A percentile compares a stretch with the other conserved stretches of the same genome.
phyloP scores from a whole-genome alignment of 352 stramenopile genomes.

The Peronospora destructor region DNA sequence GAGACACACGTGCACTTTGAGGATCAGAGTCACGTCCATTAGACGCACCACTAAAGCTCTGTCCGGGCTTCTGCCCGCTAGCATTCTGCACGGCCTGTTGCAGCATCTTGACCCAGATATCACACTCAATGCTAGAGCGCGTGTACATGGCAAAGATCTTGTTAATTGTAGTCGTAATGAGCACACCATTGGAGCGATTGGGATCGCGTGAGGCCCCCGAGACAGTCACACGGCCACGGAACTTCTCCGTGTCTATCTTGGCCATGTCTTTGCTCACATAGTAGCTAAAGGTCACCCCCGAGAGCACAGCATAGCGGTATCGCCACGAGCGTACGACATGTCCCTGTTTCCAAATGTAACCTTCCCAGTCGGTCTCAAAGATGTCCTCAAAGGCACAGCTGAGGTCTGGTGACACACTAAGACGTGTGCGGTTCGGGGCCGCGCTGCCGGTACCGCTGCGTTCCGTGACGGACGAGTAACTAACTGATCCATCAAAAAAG shows the following conservation, averaged over 20 bases:
- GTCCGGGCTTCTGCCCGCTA: slow-evolving; percentile 39
- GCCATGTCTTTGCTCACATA: slow-evolving; percentile 79
- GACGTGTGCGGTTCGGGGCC: slow-evolving; percentile 28
- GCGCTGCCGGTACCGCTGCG: slow-evolving; percentile 32
- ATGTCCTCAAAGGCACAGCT: slow-evolving; percentile 70
- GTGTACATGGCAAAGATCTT: slow-evolving; percentile 84
- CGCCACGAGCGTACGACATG: slow-evolving; percentile 83
- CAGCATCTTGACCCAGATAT: slow-evolving; percentile 84
- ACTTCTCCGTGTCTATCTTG: slow-evolving; percentile 77
- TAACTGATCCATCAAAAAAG: slow-evolving; percentile 47
- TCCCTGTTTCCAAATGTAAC: slow-evolving; percentile 84
- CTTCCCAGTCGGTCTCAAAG: slow-evolving; percentile 85
- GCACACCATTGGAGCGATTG: slow-evolving; percentile 58
- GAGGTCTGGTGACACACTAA: slow-evolving; percentile 69
- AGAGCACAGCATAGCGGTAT: slow-evolving; percentile 77
- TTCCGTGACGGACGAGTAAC: slow-evolving; percentile 44
- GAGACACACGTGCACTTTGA: slow-evolving; percentile 26
- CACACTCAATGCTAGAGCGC: slow-evolving; percentile 67
- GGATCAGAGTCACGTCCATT: slow-evolving; percentile 57
- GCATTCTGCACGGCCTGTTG: slow-evolving; percentile 63
- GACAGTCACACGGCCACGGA: slow-evolving; percentile 69
- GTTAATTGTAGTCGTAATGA: slow-evolving; percentile 84
- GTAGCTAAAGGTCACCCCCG: slow-evolving; percentile 73
- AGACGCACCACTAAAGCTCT: slow-evolving; percentile 45
- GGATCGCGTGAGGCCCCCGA: slow-evolving; percentile 64